These are phyloP conservation scores for Arthrobotrys sinensis DNA, from an alignment of 2,329 filamentous ascomycete species.

Conservation along the genomic window DNA sequence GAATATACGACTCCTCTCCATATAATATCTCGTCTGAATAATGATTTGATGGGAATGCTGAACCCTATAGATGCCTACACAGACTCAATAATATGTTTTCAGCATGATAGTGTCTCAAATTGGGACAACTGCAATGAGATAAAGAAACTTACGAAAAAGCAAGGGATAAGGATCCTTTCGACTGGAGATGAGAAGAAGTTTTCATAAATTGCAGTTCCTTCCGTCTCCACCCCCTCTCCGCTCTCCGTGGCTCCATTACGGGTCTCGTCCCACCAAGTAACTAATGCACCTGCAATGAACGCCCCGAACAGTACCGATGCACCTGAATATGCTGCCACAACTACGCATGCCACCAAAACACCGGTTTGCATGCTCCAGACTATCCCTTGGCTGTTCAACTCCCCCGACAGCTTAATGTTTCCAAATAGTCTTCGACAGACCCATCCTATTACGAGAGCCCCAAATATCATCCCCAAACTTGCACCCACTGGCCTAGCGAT, in stretches of 20 bases:
- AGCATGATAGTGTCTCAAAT: not conserved
- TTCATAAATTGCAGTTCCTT: slow-evolving; percentile 66
- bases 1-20: slow-evolving; percentile 83
- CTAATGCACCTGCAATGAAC: slow-evolving; percentile 74
- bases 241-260: slow-evolving; percentile 65
- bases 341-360: slow-evolving; percentile 71
- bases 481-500: slow-evolving; percentile 70
- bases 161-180: slow-evolving; percentile 75
- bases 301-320: slow-evolving; percentile 77
- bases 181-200: slow-evolving; percentile 68
- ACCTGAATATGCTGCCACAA: slow-evolving; percentile 74
- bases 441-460: slow-evolving; percentile 46
- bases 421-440: not conserved
- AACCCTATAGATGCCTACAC: slow-evolving; percentile 78
- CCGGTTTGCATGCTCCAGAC: slow-evolving; percentile 70
- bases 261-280: slow-evolving; percentile 74
- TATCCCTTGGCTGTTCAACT: slow-evolving; percentile 65
- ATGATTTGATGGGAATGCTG: slow-evolving; percentile 79
- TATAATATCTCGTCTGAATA: slow-evolving; percentile 76
- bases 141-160: slow-evolving; percentile 77
- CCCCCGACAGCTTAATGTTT: slow-evolving; percentile 60
- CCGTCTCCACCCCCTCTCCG: slow-evolving; percentile 3
- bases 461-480: slow-evolving; percentile 59
- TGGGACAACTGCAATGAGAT: not conserved
- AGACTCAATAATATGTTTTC: slow-evolving; percentile 14